These are phyloP conservation scores for Botryotinia calthae DNA, from an alignment of 2,329 filamentous ascomycete genomes.

Conservation along the genomic window DNA sequence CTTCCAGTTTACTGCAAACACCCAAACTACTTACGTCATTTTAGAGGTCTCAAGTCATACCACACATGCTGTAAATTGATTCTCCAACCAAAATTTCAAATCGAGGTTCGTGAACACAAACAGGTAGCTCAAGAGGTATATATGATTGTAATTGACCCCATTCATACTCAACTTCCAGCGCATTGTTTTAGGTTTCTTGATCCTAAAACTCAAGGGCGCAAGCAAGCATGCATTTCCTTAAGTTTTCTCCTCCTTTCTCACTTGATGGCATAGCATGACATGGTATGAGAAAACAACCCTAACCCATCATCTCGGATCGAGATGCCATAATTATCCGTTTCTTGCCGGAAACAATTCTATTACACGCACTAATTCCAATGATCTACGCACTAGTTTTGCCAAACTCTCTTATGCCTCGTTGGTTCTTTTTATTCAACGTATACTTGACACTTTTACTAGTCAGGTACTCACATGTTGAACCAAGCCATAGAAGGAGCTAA, in stretches of 20 bases:
- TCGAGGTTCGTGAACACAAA: not conserved
- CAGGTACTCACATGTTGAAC: no score
- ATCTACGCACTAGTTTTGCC: not conserved
- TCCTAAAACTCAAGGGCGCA: not conserved
- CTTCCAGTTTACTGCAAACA: not conserved
- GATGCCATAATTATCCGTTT: not conserved
- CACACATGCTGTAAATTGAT: not conserved
- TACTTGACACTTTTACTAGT: not conserved
- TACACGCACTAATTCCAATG: not conserved
- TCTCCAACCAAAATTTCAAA: not conserved
- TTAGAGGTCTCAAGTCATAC: not conserved
- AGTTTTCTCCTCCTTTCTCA: not conserved
- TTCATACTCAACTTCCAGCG: not conserved
- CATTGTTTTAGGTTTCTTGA: not conserved
- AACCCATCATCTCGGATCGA: not conserved
- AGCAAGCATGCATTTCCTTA: not conserved
- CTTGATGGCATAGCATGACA: not conserved
- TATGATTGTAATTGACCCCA: not conserved
- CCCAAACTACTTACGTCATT: not conserved
- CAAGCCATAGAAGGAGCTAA: no score
- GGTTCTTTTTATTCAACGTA: not conserved
- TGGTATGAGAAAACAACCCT: not conserved
- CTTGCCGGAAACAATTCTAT: not conserved
- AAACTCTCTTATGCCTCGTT: not conserved
- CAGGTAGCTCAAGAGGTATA: not conserved